Base-by-base conservation (phyloP, 2,329 filamentous ascomycete species). In the Taxawa tesnikishii region DNA sequence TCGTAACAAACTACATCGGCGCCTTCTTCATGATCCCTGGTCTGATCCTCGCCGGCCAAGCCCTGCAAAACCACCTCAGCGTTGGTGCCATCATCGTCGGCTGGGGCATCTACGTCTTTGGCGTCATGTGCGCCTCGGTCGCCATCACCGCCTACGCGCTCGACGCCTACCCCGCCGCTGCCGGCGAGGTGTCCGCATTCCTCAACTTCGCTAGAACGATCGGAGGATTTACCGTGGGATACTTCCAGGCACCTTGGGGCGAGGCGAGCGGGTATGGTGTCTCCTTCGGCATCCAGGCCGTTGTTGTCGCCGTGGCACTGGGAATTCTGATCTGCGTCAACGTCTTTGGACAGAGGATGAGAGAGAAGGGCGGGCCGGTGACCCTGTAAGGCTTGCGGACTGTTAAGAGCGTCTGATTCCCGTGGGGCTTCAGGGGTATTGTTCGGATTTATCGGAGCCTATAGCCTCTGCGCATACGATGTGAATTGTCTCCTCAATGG, bases 181-280 rank as follows among this genome's bases (percentile, higher is more conserved):
- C 49, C 27, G 45, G 48, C 4, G 44, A 52, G 17, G 49, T 51
- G 2, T 40, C 45, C 19, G 50, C 50, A n/a, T 45, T 52, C 34
- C 40, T 56, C 31, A 54, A 53, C 33, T 51, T 54, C 31, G 46
- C 51, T 33, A 33, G 52, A 16, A 33, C 31, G 5, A 33, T 36
- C 19, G 43, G 46, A 15, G 53, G 53, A 2, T 56, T 56, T 36
- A 38, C 43, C 6, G 52, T 56, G 1, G 45, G 45, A 3, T 56
- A 55, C 31, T 55, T 56, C 36, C 53, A 56, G 32, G 15, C 48
- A 21, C 44, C 48, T 8, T 56, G 53, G 53, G 53, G 50, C 7
- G 31, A 29, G 4, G 46, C 43, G 23, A 48, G 37, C 26, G 53
- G 53, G 0, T 46, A 45, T 10, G 51, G 40, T 2, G 43, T 54